phyloP scores from a whole-genome alignment of 2,329 filamentous ascomycete species.

The Colletotrichum sp. region DNA sequence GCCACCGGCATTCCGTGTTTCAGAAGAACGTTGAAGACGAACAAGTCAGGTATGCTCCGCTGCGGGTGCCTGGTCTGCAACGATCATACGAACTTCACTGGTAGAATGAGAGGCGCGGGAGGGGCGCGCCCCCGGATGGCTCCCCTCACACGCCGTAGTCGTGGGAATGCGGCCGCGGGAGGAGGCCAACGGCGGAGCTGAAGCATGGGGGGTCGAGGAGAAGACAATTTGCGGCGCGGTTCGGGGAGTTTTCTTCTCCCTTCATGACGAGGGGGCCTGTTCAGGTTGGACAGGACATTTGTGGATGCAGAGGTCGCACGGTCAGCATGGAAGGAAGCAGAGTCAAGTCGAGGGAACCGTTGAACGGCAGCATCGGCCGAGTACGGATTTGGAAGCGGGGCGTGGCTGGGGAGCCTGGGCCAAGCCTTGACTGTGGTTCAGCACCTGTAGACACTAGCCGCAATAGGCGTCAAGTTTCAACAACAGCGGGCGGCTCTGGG shows the following conservation, averaged over 20 bases:
- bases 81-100: background rate
- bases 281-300: background rate
- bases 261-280: background rate
- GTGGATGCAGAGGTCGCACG: background rate
- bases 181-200: constrained; percentile 6
- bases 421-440: constrained; percentile 6
- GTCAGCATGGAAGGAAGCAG: background rate
- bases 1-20: constrained; percentile 2
- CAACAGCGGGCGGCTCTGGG: background rate
- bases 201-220: background rate
- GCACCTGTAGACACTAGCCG: background rate
- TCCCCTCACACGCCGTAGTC: background rate
- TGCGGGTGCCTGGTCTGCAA: background rate
- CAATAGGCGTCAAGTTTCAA: constrained; percentile 4
- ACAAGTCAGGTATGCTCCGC: background rate
- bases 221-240: background rate
- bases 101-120: background rate
- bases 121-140: background rate
- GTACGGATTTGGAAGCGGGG: constrained; percentile 3
- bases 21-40: background rate
- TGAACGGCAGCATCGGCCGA: background rate
- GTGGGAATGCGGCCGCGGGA: background rate
- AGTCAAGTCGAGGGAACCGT: background rate
- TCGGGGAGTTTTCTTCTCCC: background rate
- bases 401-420: constrained; percentile 8